These are phyloP conservation scores for Omphalea diandra DNA, from an alignment of 441 rosid species.

Conservation along the genomic window DNA sequence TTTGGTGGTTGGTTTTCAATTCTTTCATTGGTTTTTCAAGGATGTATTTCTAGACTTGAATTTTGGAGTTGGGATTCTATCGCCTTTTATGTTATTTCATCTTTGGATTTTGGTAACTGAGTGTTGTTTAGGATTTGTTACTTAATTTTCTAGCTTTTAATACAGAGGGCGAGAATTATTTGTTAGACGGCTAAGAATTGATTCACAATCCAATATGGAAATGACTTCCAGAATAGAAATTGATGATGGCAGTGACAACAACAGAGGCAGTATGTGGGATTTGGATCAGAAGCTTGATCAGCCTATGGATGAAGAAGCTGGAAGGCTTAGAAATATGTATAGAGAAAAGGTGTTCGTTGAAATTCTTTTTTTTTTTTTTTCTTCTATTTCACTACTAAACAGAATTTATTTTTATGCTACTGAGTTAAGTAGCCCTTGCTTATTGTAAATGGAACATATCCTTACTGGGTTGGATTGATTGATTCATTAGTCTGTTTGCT, in stretches of 20 bases:
- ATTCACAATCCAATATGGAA: slow-evolving; percentile 28
- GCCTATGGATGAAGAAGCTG: slow-evolving; percentile 98
- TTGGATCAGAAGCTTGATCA: slow-evolving; percentile 98
- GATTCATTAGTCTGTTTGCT: neutral
- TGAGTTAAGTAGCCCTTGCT: neutral
- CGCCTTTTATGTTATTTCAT: neutral
- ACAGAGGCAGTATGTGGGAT: slow-evolving; percentile 90
- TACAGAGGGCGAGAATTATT: slow-evolving; percentile 6
- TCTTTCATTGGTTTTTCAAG: slow-evolving; percentile 17
- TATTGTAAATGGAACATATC: neutral
- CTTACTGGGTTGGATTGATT: neutral
- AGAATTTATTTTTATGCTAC: neutral
- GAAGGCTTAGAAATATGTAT: slow-evolving; percentile 79
- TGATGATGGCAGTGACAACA: slow-evolving; percentile 57
- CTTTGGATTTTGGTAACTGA: slow-evolving; percentile 4
- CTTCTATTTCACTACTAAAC: neutral
- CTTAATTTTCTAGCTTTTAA: slow-evolving; percentile 9
- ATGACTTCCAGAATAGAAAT: slow-evolving; percentile 58
- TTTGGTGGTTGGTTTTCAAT: slow-evolving; percentile 8
- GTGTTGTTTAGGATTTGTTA: slow-evolving; percentile 3
- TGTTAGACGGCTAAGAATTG: slow-evolving; percentile 3
- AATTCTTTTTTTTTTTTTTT: neutral
- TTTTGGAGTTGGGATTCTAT: slow-evolving; percentile 20
- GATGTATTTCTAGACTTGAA: slow-evolving; percentile 23
- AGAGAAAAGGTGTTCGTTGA: slow-evolving; percentile 70